phyloP scores from a whole-genome alignment of 225 moss, liverwort and hornwort species.

The Polytrichum commune region DNA sequence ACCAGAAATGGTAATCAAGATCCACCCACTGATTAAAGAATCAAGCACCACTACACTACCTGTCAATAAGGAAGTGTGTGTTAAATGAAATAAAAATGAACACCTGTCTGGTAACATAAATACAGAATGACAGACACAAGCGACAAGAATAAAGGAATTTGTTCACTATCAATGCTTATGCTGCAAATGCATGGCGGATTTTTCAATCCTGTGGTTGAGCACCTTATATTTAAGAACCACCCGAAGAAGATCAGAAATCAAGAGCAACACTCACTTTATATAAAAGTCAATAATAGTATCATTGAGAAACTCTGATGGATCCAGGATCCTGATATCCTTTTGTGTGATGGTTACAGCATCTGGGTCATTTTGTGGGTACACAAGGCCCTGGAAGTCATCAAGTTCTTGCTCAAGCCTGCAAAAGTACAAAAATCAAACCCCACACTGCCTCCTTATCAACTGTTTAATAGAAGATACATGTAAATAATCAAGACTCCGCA shows the following conservation, averaged over 20 bases:
- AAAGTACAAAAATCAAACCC: background rate
- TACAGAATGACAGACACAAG: no score
- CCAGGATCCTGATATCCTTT: constrained; percentile 51
- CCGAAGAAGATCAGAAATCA: background rate
- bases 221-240: no score
- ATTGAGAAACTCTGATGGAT: constrained; percentile 55
- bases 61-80: background rate
- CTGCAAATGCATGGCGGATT: no score
- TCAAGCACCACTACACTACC: background rate
- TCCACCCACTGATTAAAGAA: background rate
- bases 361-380: constrained; percentile 51
- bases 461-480: constrained; percentile 1
- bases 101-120: no score
- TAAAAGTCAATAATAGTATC: constrained; percentile 68
- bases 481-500: background rate
- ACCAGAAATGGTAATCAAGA: constrained; percentile 6
- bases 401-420: constrained; percentile 32
- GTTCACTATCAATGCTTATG: no score
- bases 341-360: constrained; percentile 60
- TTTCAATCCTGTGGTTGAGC: no score
- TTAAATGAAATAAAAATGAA: no score
- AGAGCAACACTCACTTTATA: constrained; percentile 42
- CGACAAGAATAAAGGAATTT: no score
- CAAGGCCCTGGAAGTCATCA: constrained; percentile 36
- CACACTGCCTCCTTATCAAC: background rate